Conservation (phyloP, 352 stramenopile genomes). For the Globisporangium solare region DNA sequence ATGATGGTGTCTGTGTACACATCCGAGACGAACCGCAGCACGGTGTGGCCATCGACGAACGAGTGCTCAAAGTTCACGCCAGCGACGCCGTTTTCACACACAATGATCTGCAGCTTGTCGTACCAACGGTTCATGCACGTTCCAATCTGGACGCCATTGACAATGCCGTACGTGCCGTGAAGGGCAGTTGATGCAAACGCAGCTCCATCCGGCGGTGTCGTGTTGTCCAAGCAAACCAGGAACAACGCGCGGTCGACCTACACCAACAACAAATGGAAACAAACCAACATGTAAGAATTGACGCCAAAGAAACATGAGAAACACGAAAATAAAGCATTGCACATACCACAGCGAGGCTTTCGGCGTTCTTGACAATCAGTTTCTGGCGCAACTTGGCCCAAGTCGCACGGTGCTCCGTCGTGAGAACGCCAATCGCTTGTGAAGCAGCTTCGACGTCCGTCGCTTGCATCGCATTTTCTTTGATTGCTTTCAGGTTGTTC, state of each 20-base stretch:
- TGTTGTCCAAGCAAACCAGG: constrained; percentile 94
- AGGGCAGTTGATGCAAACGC: constrained; percentile 84
- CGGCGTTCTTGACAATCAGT: constrained; percentile 67
- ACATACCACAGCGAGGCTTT: constrained; percentile 76
- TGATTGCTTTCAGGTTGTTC: constrained; percentile 89
- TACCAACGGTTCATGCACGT: constrained; percentile 98
- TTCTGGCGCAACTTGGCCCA: constrained; percentile 88
- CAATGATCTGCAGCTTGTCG: constrained; percentile 96
- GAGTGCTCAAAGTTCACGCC: constrained; percentile 98
- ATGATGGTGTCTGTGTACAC: constrained; percentile 91
- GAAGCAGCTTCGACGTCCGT: constrained; percentile 51
- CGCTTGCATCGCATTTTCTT: constrained; percentile 69
- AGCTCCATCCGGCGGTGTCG: constrained; percentile 65
- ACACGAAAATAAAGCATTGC: neutral
- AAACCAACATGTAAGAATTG: neutral
- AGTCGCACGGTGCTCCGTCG: constrained; percentile 84
- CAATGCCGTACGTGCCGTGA: constrained; percentile 90
- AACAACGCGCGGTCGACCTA: constrained; percentile 93
- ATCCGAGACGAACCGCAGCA: constrained; percentile 86
- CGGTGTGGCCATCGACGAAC: constrained; percentile 96
- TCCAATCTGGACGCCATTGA: constrained; percentile 68
- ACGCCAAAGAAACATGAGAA: neutral
- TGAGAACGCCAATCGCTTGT: constrained; percentile 88
- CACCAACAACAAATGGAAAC: too few species aligned
- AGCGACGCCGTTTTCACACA: constrained; percentile 91